Percentiles rank a stretch among this genome's conserved stretches.
Conservation (phyloP, 306 rosid genomes). For the Carpinus fangiana region DNA sequence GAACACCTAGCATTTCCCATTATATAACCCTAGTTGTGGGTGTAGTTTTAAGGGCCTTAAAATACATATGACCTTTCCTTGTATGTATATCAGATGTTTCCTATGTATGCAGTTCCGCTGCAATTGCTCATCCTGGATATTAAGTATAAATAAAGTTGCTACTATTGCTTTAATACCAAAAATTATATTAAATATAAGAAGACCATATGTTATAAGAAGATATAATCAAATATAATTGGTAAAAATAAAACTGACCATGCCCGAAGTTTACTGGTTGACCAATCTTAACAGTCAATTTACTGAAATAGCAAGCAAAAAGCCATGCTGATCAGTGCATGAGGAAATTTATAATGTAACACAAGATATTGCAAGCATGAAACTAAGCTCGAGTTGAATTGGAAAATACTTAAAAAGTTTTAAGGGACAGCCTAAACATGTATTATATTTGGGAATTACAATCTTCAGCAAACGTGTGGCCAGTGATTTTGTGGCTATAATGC, state of each 20-base stretch:
- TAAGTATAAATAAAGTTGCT: slow-evolving; percentile 25
- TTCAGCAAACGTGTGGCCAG: not conserved
- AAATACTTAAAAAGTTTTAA: not conserved
- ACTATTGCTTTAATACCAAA: not conserved
- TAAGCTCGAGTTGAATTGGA: not conserved
- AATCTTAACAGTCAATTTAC: not conserved
- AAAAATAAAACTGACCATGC: not conserved
- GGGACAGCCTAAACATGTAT: not conserved
- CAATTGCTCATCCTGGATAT: slow-evolving; percentile 10
- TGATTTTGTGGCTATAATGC: not conserved
- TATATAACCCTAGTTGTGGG: slow-evolving; percentile 16
- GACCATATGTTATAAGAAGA: not conserved
- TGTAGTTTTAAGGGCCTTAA: slow-evolving; percentile 31
- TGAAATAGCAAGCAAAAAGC: not conserved
- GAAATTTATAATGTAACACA: not conserved
- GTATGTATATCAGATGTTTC: slow-evolving; percentile 25
- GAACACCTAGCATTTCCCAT: not conserved
- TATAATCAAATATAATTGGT: not conserved
- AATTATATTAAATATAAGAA: not conserved
- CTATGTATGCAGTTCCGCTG: slow-evolving; percentile 18
- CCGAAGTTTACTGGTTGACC: not conserved
- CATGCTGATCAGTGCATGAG: not conserved
- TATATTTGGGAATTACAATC: not conserved
- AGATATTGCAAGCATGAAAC: not conserved
- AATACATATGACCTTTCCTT: slow-evolving; percentile 23